Base-by-base conservation (phyloP, 2,329 filamentous ascomycete species). In the Colletotrichum tamarilloi region DNA sequence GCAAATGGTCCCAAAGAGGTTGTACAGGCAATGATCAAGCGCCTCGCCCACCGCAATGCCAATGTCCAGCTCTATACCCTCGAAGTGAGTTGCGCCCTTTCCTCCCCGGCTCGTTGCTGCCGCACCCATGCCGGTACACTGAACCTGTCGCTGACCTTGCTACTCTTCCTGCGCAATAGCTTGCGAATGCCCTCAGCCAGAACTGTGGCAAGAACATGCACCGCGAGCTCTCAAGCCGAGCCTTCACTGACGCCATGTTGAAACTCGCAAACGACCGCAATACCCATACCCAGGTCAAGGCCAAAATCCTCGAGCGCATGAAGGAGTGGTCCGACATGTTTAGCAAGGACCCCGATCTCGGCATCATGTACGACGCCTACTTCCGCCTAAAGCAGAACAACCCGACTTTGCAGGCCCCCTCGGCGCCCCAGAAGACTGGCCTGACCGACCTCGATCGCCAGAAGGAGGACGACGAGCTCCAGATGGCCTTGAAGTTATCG, bases 271-370 rank as follows among this genome's bases (percentile, higher is more conserved):
- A 92, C 85, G 97, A 99, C 83, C 91, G 95, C 84, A 99, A 97
- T 82, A 98, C 96, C 65, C 97, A 98, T 83, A 93, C 93, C 81
- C 95, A 98, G 83, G 97, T 99, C 81, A 98, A 98, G 85, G 91
- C 94, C 76, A 98, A 98, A 89, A 98, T 99, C 76, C 85, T 98
- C 72, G 96, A 98, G 87, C 92, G 95, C 77, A 98, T 98, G 95
- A 92, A 94, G 82, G 94, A 96, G 76, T 99, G 97, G 97, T 92
- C 93, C 70, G 94, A 97, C 79, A 97, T 98, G 94, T 98, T 98
- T 82, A 90, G 91, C 78, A 92, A 90, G 74, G 95, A 98, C 80
- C 90, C 95, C 12, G 96, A 98, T 81, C 89, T 99, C 74, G 97
- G 97, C 22, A 97, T 99, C 81, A 99, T 99, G 97, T 93, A 95